phyloP scores from a whole-genome alignment of 2,329 filamentous ascomycete species.

The Cordyceps pruinosa region DNA sequence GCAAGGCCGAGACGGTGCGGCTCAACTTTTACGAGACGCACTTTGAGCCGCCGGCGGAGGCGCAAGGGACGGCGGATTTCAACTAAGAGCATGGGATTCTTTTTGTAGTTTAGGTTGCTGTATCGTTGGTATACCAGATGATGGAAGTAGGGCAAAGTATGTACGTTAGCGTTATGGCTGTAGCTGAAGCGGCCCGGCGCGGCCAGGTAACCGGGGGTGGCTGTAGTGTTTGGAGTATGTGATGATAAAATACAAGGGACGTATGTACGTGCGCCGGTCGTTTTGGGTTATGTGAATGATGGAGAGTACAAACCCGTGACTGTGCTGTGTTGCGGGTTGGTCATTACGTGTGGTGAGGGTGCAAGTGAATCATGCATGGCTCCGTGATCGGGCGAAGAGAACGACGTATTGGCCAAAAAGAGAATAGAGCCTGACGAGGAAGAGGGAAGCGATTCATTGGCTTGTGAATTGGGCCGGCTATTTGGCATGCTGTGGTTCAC shows the following conservation, averaged over 20 bases:
- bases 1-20: slow-evolving; percentile 45
- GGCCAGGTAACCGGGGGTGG: background rate
- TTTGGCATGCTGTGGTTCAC: slow-evolving; percentile 1
- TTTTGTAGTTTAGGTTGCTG: background rate
- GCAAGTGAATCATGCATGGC: too few species aligned
- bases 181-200: slow-evolving; percentile 1
- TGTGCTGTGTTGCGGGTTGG: too few species aligned
- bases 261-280: too few species aligned
- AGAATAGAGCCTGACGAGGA: too few species aligned
- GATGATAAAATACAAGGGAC: too few species aligned
- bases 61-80: slow-evolving; percentile 45
- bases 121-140: background rate
- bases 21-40: slow-evolving; percentile 48
- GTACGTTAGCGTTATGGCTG: background rate
- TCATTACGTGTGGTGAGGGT: too few species aligned
- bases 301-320: too few species aligned
- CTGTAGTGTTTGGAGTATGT: background rate
- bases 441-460: background rate
- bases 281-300: too few species aligned
- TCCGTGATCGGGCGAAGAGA: too few species aligned
- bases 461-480: background rate
- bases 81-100: slow-evolving; percentile 34
- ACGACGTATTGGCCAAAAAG: too few species aligned
- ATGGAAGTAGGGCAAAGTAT: background rate
- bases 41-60: slow-evolving; percentile 37